These are phyloP conservation scores for Lactifluus piperatus DNA, from an alignment of 768 basidiomycete species.

Conservation along the genomic window DNA sequence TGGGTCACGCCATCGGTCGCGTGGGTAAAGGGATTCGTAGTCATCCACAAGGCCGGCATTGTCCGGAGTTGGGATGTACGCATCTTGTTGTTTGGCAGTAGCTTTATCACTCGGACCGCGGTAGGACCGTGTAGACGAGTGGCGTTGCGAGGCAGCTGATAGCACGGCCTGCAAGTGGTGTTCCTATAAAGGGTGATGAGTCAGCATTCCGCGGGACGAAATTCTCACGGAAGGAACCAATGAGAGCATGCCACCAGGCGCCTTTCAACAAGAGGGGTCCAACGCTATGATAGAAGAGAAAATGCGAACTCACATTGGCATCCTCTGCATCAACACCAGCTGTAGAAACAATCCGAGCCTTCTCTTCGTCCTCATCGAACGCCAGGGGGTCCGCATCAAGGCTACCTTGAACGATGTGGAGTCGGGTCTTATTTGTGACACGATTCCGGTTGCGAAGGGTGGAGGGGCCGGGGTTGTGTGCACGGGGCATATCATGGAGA, in stretches of 20 bases:
- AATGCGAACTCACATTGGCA: slow-evolving; percentile 66
- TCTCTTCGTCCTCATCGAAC: slow-evolving; percentile 82
- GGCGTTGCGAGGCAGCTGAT: slow-evolving; percentile 44
- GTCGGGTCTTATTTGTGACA: slow-evolving; percentile 87
- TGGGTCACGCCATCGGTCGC: slow-evolving; percentile 67
- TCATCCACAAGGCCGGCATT: slow-evolving; percentile 73
- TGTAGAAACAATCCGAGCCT: slow-evolving; percentile 69
- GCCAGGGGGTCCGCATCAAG: slow-evolving; percentile 74
- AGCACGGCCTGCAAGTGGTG: slow-evolving; percentile 51
- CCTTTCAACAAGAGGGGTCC: slow-evolving; percentile 36
- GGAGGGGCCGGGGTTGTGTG: slow-evolving; percentile 65
- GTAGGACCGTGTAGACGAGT: slow-evolving; percentile 32
- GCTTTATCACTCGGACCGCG: slow-evolving; percentile 29
- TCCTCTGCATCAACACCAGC: slow-evolving; percentile 90
- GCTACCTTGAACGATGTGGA: slow-evolving; percentile 74
- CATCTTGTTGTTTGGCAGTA: slow-evolving; percentile 39
- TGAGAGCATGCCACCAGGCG: slow-evolving; percentile 36
- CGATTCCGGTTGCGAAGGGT: slow-evolving; percentile 82
- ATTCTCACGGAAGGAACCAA: slow-evolving; percentile 40
- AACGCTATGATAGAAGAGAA: slow-evolving; percentile 27
- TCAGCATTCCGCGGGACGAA: slow-evolving; percentile 46
- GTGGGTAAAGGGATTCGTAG: slow-evolving; percentile 69
- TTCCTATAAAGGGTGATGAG: slow-evolving; percentile 39
- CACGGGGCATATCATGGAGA: slow-evolving; percentile 85
- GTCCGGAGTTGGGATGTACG: slow-evolving; percentile 90